phyloP scores from a whole-genome alignment of 257 asterid genomes.

The Rehmannia glutinosa region DNA sequence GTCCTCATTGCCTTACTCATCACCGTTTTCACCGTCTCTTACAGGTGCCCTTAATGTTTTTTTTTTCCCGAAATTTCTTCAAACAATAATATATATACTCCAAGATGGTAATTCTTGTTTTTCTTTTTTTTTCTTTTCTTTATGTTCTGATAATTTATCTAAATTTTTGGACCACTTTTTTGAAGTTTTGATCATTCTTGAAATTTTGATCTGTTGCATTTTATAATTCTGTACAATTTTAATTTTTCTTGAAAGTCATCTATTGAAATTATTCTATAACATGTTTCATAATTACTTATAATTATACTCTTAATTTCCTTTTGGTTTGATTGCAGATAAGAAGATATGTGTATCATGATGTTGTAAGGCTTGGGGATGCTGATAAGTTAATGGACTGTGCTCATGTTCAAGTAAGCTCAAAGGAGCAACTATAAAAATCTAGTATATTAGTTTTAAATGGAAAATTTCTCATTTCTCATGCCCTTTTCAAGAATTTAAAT shows the following conservation, averaged over 20 bases:
- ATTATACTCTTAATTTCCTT: too few relatives aligned
- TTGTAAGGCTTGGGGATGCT: conserved; percentile 43
- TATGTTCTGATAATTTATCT: too few relatives aligned
- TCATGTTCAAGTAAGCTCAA: conserved; percentile 50
- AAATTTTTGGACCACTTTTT: too few relatives aligned
- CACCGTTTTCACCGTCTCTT: conserved; percentile 61
- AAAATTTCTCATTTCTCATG: too few relatives aligned
- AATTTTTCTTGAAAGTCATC: too few relatives aligned
- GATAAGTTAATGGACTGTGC: conserved; percentile 51
- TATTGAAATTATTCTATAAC: too few relatives aligned
- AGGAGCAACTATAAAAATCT: too few relatives aligned
- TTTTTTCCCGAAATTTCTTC: background rate
- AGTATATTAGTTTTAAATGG: too few relatives aligned
- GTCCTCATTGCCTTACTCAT: conserved; percentile 42
- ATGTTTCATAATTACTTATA: too few relatives aligned
- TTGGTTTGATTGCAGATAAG: conserved; percentile 23
- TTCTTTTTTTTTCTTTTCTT: background rate
- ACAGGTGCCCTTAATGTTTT: conserved; percentile 36
- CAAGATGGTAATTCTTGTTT: background rate
- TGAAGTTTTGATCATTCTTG: background rate
- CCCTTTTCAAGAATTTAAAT: too few relatives aligned
- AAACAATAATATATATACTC: background rate
- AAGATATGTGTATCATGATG: conserved; percentile 59
- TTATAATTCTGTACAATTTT: background rate
- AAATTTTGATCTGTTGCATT: too few relatives aligned